These are phyloP conservation scores for Fusarium chlamydosporum DNA, from an alignment of 2,329 filamentous ascomycete genomes.

Conservation along the genomic window DNA sequence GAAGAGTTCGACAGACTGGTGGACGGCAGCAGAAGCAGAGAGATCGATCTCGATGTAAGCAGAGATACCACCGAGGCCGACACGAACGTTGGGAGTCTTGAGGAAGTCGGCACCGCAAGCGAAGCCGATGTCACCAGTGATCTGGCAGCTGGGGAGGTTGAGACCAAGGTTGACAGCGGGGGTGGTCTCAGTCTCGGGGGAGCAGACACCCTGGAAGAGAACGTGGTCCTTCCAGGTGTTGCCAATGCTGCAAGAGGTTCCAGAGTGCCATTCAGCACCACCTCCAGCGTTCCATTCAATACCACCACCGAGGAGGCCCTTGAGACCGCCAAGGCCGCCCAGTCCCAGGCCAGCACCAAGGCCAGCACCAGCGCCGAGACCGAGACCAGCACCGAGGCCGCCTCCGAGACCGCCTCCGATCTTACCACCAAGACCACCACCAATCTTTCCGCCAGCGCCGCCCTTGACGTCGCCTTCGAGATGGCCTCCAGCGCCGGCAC, in stretches of 20 bases:
- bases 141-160: slow-evolving; percentile 54
- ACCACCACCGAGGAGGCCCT: slow-evolving; percentile 19
- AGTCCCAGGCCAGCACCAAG: slow-evolving; percentile 10
- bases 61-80: slow-evolving; percentile 66
- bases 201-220: slow-evolving; percentile 41
- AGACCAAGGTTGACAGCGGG: slow-evolving; percentile 46
- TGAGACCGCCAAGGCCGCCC: slow-evolving; percentile 17
- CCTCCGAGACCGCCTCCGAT: not conserved
- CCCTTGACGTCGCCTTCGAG: too few species aligned
- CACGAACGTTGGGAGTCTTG: slow-evolving; percentile 57
- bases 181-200: slow-evolving; percentile 37
- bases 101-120: slow-evolving; percentile 60
- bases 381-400: slow-evolving; percentile 5
- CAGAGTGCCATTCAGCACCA: slow-evolving; percentile 20
- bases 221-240: slow-evolving; percentile 37
- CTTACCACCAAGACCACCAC: not conserved
- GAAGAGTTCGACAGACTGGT: slow-evolving; percentile 66
- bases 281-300: slow-evolving; percentile 21
- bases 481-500: not conserved
- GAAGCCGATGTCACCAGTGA: slow-evolving; percentile 63
- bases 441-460: not conserved
- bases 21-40: slow-evolving; percentile 60
- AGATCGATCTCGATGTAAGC: slow-evolving; percentile 67
- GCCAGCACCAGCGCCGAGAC: slow-evolving; percentile 1
- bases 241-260: slow-evolving; percentile 37